Base-by-base conservation (phyloP, 331 rosid species). In the Rosa hybrid region DNA sequence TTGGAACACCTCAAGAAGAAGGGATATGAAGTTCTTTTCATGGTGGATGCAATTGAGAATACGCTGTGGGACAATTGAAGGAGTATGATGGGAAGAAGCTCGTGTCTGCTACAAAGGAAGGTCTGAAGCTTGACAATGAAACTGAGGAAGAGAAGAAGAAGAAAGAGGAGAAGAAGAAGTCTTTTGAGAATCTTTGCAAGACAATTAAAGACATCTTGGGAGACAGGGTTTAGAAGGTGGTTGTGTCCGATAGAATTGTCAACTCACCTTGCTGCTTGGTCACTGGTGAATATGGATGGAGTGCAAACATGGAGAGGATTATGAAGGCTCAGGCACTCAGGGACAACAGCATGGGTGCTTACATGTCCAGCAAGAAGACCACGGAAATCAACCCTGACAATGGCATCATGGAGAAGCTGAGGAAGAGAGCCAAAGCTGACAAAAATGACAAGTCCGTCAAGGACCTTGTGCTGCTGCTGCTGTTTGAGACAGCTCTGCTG, bases 11-110 rank as follows among this genome's bases (percentile, higher is more conserved):
- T 90, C 0, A 90, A 89, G 90, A 90, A 87, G 82, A 90, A 75
- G 81, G 92, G 94, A 4, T 90, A 84, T 23, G 92, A 90, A 76
- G 92, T 90, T 1, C 85, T 90, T 7, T 90, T 67, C 77, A 90
- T 90, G 94, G 92, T 90, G 18, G 92, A 90, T 0, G 92, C 94
- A 0, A 90, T 90, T 4, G 94, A 90, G 94, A 90, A 68, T 90
- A 90, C 0, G 91, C 92, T 0, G 84, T 90, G 12, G 92, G 94
- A 4, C 92, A 90, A 38, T 56, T 90, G 46, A 89, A 90, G 62
- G 94, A 89, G 18, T 90, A 89, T 3, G 94, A 90, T 5, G 94
- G 94, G 4, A 90, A 90, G 86, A 90, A 90, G 81, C 20, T 90
- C 50, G 91, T 90, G 20, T 90, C 94, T 23, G 94, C 92, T 0